phyloP scores from a whole-genome alignment of 768 basidiomycete genomes.

The Auricularia auricula-judae region DNA sequence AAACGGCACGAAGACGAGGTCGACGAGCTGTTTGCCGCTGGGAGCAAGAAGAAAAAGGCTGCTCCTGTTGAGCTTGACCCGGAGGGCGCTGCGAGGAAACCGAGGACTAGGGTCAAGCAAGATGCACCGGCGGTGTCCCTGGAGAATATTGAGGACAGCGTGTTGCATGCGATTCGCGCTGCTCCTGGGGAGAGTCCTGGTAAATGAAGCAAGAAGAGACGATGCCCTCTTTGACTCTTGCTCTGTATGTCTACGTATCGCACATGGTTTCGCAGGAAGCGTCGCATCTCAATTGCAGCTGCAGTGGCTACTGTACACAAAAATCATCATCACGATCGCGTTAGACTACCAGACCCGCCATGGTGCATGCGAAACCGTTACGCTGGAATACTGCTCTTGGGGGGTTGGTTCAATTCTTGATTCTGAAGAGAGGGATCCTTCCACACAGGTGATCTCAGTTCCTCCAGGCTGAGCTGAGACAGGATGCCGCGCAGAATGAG shows the following conservation, averaged over 20 bases:
- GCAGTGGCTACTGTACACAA: too few relatives aligned
- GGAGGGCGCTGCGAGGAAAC: constrained; percentile 12
- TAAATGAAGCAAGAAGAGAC: background rate
- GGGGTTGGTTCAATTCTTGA: too few relatives aligned
- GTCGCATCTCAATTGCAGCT: too few relatives aligned
- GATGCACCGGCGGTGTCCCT: constrained; percentile 4
- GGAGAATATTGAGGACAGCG: constrained; percentile 20
- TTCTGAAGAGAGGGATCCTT: background rate
- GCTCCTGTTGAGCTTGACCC: background rate
- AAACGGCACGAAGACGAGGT: constrained; percentile 49
- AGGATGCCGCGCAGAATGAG: background rate
- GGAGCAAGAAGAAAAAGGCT: constrained; percentile 24
- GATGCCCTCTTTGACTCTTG: background rate
- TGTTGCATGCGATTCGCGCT: constrained; percentile 42
- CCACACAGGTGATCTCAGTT: background rate
- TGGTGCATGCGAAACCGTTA: too few relatives aligned
- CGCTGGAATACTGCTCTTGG: too few relatives aligned
- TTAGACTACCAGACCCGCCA: rapidly evolving
- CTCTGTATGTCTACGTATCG: too few relatives aligned
- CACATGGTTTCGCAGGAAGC: too few relatives aligned
- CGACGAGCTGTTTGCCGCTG: constrained; percentile 53
- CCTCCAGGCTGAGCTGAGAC: background rate
- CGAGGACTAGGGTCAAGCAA: constrained; percentile 9
- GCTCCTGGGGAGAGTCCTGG: constrained; percentile 32
- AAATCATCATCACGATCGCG: too few relatives aligned